Evolutionary conservation across 208 protist species (phyloP).

Genomic region (Leptomonas seymouri): DNA sequence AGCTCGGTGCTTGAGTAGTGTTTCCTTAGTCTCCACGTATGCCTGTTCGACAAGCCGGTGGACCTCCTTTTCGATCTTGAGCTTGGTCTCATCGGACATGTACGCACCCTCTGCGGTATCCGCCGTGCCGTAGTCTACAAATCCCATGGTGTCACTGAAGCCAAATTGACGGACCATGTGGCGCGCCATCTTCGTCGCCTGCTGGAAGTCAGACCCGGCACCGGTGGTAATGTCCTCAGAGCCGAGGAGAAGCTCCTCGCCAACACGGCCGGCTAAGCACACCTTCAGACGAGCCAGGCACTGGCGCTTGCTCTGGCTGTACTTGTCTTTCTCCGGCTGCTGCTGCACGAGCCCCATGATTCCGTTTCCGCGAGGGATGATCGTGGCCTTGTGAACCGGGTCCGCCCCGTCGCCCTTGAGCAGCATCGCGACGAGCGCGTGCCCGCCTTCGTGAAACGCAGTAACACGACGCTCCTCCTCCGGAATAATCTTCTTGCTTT

Average conservation of each 20-base stretch:
- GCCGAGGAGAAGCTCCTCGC: conserved; percentile 97
- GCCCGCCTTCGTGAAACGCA: conserved; percentile 90
- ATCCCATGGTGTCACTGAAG: conserved; percentile 87
- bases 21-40: conserved; percentile 73
- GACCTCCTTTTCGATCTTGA: conserved; percentile 86
- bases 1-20: conserved; percentile 61
- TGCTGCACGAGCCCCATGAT: conserved; percentile 94
- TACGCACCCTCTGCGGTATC: conserved; percentile 84
- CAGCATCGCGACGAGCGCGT: conserved; percentile 86
- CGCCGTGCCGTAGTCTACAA: conserved; percentile 84
- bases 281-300: conserved; percentile 86
- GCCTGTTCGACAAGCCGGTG: conserved; percentile 66
- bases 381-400: conserved; percentile 93
- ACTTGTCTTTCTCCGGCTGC: conserved; percentile 83
- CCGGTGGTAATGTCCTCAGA: conserved; percentile 94
- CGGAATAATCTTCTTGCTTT: conserved; percentile 84
- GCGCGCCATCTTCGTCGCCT: conserved; percentile 88
- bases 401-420: conserved; percentile 77
- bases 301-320: conserved; percentile 88
- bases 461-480: conserved; percentile 89
- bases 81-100: conserved; percentile 91
- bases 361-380: conserved; percentile 89
- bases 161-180: conserved; percentile 92
- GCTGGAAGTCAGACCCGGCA: conserved; percentile 89
- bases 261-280: conserved; percentile 91